Base-by-base conservation (phyloP, 2,329 filamentous ascomycete species). In the Colletotrichum filicis region DNA sequence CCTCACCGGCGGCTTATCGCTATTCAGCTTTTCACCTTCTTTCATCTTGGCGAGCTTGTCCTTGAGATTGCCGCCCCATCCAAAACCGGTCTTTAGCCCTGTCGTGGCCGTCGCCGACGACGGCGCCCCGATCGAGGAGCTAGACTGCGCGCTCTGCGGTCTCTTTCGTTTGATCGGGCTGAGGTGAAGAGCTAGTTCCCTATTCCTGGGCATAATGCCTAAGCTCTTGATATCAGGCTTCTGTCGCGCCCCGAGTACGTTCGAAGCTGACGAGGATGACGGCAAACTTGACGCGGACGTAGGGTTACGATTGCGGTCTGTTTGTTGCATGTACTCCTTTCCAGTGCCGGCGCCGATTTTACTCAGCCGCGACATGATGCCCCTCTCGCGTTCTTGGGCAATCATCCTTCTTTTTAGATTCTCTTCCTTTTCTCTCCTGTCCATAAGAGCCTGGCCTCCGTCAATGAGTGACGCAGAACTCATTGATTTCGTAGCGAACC, bases 361-460 rank as follows among this genome's bases (percentile, higher is more conserved):
- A 11, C 90, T 90, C 2, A 97, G 85, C 76, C 90, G 90, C 79
- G 90, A 91, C 75, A 92, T 92, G 61, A 97, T 88, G 28, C 94
- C 92, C 24, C 91, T 86, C 80, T 96, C 94, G 78, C 90, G 92
- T 80, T 95, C 93, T 76, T 91, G 89, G 16, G 89, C 89, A 6
- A 90, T 89, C 6, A 95, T 84, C 4, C 88, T 88, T 69, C 91
- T 88, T 74, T 91, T 92, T 76, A 94, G 82, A 22, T 89, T 88
- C 75, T 95, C 93, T 64, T 91, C 89, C 72, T 89, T 88, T 76
- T 91, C 91, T 35, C 87, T 88, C 37, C 89, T 87, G 67, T 91
- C 88, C 0, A 88, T 85, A 16, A 89, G 85, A 22, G 88, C 87
- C 68, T 92, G 90, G 24, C 89, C 89, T 57, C 90, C 89, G 76